Evolutionary conservation across 169 alveolate genomes (phyloP), one percentile per base, ranked within the genome.

Genomic region (Eimeria brunetti): DNA sequence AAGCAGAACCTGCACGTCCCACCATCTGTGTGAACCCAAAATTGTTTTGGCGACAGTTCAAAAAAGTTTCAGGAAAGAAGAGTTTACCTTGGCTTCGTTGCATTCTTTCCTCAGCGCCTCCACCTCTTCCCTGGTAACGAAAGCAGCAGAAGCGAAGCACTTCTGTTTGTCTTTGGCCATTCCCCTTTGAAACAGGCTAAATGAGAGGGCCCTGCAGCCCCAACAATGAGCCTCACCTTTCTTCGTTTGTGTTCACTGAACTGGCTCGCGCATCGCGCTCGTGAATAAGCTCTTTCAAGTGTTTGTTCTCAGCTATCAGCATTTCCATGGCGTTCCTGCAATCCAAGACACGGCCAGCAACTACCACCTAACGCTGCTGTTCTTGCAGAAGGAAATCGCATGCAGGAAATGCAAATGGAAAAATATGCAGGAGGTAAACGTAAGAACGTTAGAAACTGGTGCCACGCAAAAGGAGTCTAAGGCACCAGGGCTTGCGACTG

Each of bases 281-380:
- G 58, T 84, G 78, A 36, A 84, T 84, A 30, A 84, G 71, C 56
- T 20, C 36, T 69, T 84, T 84, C 53, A 84, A 58, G 76, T 84
- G 91, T 38, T 84, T 56, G 51, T 84, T 84, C 53, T 84, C 91
- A 8, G 91, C 91, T 3, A 58, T 58, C 78, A 84, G 91, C 91
- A 84, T 84, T 8, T 84, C 91, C 91, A 84, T 84, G 41, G 91
- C 53, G 91, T 84, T 84, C 58, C 91, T 84, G 75, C 73, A 14
- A 9, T n/a, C n/a, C n/a, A n/a, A n/a, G 46, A 6, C 67, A 22
- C 30, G 49, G 30, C 36, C 85, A 75, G 71, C 44, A 46, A 51
- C 33, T 56, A 49, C 30, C 89, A 30, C 49, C 53, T 41, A 73
- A 38, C 56, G 36, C 36, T 73, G 56, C 56, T 73, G 27, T 64